A percentile compares a stretch with the other conserved stretches of the same genome.
phyloP scores from a whole-genome alignment of 1,284 basidiomycete genomes.

The Acaromyces ingoldii region DNA sequence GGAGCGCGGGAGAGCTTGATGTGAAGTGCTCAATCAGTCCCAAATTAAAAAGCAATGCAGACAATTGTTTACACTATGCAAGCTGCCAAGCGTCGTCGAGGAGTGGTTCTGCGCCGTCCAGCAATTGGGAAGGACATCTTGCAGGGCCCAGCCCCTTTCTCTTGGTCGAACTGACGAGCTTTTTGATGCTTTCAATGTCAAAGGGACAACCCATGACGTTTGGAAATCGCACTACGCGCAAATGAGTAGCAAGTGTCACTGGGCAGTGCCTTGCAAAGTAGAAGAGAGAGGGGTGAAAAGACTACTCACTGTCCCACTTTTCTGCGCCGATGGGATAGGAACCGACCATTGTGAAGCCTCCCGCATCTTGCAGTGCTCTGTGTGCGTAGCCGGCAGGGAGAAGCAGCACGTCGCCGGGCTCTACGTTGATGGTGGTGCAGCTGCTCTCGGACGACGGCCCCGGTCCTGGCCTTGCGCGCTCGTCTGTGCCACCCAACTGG shows the following conservation, averaged over 20 bases:
- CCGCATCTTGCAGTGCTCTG: not conserved
- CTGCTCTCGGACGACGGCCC: not conserved
- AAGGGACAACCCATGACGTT: constrained; percentile 2
- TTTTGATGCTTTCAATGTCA: constrained; percentile 1
- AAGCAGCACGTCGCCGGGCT: constrained; percentile 6
- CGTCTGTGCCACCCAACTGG: constrained; percentile 8
- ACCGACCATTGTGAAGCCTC: constrained; percentile 6
- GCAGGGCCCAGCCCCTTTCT: no score
- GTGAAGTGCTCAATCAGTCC: no score
- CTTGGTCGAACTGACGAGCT: no score
- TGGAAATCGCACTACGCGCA: constrained; percentile 6
- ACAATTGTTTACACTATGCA: no score
- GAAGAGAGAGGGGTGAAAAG: not conserved
- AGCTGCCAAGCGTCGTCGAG: no score
- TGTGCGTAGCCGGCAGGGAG: constrained; percentile 11
- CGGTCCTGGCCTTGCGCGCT: not conserved
- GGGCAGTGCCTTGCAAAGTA: not conserved
- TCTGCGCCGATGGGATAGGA: not conserved
- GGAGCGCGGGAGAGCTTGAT: constrained; percentile 45
- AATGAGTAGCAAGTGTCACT: no score
- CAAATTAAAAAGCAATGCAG: no score
- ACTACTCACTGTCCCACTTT: constrained; percentile 11
- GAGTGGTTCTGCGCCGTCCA: no score
- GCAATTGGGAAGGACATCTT: no score
- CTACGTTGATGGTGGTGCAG: not conserved